phyloP scores from a whole-genome alignment of 352 stramenopile genomes.

The Phytophthora colocasiae region DNA sequence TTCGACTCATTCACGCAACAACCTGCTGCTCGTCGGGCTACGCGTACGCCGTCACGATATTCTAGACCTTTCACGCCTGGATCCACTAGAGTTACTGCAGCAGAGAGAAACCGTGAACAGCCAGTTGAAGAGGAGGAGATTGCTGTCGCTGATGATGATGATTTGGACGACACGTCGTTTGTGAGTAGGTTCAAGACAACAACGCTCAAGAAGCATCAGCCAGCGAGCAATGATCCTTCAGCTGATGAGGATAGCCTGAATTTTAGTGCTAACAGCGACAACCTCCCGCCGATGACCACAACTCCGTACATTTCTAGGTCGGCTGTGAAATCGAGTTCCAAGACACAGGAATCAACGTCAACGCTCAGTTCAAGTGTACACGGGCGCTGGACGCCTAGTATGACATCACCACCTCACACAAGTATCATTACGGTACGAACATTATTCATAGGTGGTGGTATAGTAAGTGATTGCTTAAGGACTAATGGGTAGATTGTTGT shows the following conservation, averaged over 20 bases:
- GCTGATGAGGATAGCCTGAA: conserved; percentile 64
- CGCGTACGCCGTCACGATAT: conserved; percentile 52
- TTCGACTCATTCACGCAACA: conserved; percentile 77
- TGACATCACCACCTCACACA: conserved; percentile 65
- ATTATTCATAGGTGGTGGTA: not conserved
- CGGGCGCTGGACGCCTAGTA: conserved; percentile 58
- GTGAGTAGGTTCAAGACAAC: conserved; percentile 78
- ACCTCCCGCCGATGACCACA: conserved; percentile 64
- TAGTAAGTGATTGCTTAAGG: not conserved
- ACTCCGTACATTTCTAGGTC: conserved; percentile 71
- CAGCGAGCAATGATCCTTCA: conserved; percentile 31
- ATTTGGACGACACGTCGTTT: conserved; percentile 50
- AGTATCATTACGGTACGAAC: conserved; percentile 53
- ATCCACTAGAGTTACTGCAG: conserved; percentile 14
- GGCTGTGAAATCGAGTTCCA: conserved; percentile 31
- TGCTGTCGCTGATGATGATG: conserved; percentile 24
- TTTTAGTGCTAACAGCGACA: conserved; percentile 68
- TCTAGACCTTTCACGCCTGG: conserved; percentile 36
- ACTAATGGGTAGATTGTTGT: too few relatives aligned
- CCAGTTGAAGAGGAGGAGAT: conserved; percentile 21
- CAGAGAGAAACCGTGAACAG: not conserved
- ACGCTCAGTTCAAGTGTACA: conserved; percentile 60
- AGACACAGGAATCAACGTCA: conserved; percentile 43
- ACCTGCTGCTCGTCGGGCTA: conserved; percentile 43
- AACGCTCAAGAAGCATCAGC: conserved; percentile 55